Base-by-base conservation (phyloP, 306 rosid species). In the Rosa multiflora region DNA sequence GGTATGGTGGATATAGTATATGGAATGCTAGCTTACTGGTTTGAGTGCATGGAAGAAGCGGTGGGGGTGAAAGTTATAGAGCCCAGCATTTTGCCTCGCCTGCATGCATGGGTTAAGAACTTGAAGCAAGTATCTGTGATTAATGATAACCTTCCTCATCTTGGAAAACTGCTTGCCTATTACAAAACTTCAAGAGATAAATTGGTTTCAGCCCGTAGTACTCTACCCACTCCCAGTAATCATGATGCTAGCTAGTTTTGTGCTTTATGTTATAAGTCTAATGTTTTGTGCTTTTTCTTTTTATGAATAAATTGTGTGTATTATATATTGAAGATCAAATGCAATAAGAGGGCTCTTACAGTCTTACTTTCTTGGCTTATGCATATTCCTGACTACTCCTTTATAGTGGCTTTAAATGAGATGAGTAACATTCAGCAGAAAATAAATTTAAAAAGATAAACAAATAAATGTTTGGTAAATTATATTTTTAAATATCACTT, bases 81-180 rank as follows among this genome's bases (percentile, higher is more conserved):
- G 14, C 68, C 26, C 29, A 44, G 20, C 17, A 80, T 56, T 70
- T 78, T 75, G 20, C 85, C 83, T 78, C 52, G 69, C 64, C 6
- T 84, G 76, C 51, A 37, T 58, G 67, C 82, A 10, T 84, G 84
- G 87, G 73, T 29, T 80, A 52, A 58, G 35, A 72, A 76, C 59
- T 72, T 67, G 62, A 80, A 67, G 61, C 79, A 58, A 43, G 14
- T 76, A n/a, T 59, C 79, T 12, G 72, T 76, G 1, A 76, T 76
- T 79, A 72, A 80, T 67, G 62, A 72, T 3, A 80, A 47, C 82
- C 74, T 72, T 56, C 79, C 82, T 40, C 69, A 67, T 58, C 29
- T 18, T 6, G 44, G 42, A 35, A 75, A 75, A 42, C 15, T 40
- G 66, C 20, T 39, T 39, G 2, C 43, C 69, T 63, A 11, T 32